These are phyloP conservation scores for Entomophthora muscae DNA, from an alignment of 371 early-diverging fungal genomes.

Conservation along the genomic window DNA sequence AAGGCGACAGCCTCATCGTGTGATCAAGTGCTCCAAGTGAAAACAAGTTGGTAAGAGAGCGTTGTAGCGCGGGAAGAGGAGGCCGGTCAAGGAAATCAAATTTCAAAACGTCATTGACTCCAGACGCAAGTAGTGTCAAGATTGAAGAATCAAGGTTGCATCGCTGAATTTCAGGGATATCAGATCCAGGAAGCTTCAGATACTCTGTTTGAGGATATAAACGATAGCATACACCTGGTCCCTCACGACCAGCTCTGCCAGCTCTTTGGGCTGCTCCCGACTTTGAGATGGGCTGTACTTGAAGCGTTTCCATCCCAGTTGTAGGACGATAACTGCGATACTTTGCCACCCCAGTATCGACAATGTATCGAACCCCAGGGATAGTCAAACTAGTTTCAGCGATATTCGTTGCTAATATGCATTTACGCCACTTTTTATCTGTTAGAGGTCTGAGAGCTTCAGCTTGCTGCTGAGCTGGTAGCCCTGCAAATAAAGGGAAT, in stretches of 20 bases:
- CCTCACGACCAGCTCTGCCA: constrained; percentile 92
- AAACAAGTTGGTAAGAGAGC: constrained; percentile 75
- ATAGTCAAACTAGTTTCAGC: constrained; percentile 99
- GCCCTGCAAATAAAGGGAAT: constrained; percentile 80
- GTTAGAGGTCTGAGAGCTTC: constrained; percentile 68
- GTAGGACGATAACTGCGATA: constrained; percentile 86
- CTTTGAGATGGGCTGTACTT: constrained; percentile 77
- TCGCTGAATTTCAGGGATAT: constrained; percentile 87
- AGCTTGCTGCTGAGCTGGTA: constrained; percentile 81
- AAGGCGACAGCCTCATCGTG: constrained; percentile 52
- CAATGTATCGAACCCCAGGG: constrained; percentile 88
- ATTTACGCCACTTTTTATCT: constrained; percentile 70
- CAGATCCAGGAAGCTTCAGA: constrained; percentile 52
- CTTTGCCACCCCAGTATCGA: constrained; percentile 95
- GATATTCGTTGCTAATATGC: constrained; percentile 93
- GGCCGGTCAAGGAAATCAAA: constrained; percentile 96
- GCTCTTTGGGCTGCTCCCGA: constrained; percentile 90
- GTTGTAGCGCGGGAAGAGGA: constrained; percentile 42
- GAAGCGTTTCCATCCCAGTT: constrained; percentile 71
- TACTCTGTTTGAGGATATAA: constrained; percentile 85
- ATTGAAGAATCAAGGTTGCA: constrained; percentile 80
- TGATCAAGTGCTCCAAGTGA: constrained; percentile 79
- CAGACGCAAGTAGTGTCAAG: constrained; percentile 73
- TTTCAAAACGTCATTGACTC: constrained; percentile 64
- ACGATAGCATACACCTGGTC: constrained; percentile 73